Evolutionary conservation across 108 stramenopile genomes (phyloP).

Genomic region (Hondaea fermentalgiana): DNA sequence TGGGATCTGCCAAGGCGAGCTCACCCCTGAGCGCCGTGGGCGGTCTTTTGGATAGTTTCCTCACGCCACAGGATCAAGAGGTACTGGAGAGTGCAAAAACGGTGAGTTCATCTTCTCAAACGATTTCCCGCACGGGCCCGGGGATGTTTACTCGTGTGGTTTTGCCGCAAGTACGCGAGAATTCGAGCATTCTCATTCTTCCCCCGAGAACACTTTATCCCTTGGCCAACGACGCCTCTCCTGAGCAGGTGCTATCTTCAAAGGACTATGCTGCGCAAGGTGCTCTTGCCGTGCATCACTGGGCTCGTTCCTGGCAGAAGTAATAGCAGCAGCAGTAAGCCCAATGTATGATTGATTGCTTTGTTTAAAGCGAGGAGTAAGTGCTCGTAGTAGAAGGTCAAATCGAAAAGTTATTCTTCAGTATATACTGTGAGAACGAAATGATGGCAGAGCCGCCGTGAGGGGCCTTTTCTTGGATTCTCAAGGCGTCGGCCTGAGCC

Average conservation of each 20-base stretch:
- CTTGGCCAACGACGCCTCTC: not conserved
- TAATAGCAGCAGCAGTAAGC: too few relatives aligned
- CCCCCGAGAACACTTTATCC: not conserved
- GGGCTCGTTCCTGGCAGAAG: not conserved
- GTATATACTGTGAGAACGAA: too few relatives aligned
- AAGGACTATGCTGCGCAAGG: not conserved
- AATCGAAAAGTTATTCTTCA: too few relatives aligned
- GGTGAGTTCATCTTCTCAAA: not conserved
- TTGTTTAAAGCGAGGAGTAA: too few relatives aligned
- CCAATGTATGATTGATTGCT: too few relatives aligned
- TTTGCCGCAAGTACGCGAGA: too few relatives aligned
- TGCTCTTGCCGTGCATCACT: not conserved
- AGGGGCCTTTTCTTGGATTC: too few relatives aligned
- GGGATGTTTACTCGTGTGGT: not conserved
- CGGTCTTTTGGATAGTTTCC: not conserved
- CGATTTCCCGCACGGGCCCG: not conserved
- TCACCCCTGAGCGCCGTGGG: too few relatives aligned
- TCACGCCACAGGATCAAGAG: not conserved
- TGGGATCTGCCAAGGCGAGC: too few relatives aligned
- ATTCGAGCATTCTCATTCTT: not conserved
- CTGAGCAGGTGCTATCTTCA: not conserved
- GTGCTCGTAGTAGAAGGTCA: too few relatives aligned
- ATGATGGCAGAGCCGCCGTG: too few relatives aligned
- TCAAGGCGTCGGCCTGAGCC: too few relatives aligned
- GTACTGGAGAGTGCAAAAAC: not conserved